Evolutionary conservation across 2,329 filamentous ascomycete species (phyloP).

Genomic region (Penicillium rolfsii): DNA sequence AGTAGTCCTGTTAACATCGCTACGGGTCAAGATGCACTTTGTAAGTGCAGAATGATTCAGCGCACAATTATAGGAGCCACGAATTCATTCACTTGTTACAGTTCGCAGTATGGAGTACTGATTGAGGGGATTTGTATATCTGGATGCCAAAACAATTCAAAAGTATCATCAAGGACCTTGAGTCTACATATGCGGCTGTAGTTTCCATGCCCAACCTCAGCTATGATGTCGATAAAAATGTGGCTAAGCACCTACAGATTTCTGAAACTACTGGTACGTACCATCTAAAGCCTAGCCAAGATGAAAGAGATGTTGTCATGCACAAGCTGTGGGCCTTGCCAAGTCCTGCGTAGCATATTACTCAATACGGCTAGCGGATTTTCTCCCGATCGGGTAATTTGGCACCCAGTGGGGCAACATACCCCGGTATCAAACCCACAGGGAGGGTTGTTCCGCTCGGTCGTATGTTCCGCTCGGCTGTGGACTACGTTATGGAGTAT

Average conservation of each 20-base stretch:
- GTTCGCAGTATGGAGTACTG: too few relatives aligned
- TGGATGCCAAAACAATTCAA: not conserved
- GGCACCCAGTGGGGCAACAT: conserved; percentile 5
- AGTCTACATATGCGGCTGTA: not conserved
- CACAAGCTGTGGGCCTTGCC: not conserved
- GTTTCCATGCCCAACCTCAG: not conserved
- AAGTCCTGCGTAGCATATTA: conserved; percentile 26
- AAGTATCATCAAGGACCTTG: not conserved
- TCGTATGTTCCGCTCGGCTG: too few relatives aligned
- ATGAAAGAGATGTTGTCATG: not conserved
- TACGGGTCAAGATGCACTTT: not conserved
- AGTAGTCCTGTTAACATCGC: too few relatives aligned
- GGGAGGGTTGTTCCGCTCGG: not conserved
- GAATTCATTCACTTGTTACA: not conserved
- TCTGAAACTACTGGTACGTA: not conserved
- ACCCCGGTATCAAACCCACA: conserved; percentile 15
- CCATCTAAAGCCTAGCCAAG: not conserved
- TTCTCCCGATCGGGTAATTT: conserved; percentile 25
- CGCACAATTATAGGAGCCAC: not conserved
- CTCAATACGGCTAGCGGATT: conserved; percentile 21
- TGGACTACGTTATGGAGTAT: not conserved
- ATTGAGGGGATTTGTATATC: not conserved
- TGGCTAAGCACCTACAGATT: not conserved
- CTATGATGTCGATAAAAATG: too few relatives aligned
- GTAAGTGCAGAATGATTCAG: not conserved